Conservation (phyloP, 768 basidiomycete species). For the Boletus eberwhitei region DNA sequence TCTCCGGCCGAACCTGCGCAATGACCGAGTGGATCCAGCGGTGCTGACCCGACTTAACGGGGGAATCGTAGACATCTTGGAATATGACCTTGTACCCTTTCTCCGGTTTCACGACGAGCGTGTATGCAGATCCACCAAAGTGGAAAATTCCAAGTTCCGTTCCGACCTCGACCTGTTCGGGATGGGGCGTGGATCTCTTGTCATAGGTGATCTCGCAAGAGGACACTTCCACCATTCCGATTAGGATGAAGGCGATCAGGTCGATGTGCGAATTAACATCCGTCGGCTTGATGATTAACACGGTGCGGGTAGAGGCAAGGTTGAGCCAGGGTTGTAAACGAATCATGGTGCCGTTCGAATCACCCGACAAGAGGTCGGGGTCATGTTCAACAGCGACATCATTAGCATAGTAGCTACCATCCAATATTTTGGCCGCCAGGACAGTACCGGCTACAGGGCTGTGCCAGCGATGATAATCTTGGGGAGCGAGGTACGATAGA, state of each 20-base stretch:
- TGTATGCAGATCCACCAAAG: no score
- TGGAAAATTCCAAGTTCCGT: no score
- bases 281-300: slow-evolving; percentile 54
- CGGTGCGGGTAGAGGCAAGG: slow-evolving; percentile 43
- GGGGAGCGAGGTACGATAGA: slow-evolving; percentile 35
- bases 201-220: no score
- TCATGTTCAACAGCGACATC: neutral
- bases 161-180: no score
- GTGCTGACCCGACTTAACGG: no score
- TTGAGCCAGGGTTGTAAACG: slow-evolving; percentile 42
- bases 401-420: slow-evolving; percentile 12
- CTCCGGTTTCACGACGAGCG: no score
- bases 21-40: no score
- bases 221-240: slow-evolving; percentile 52
- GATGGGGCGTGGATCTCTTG: no score
- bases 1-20: no score
- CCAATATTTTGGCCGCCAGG: slow-evolving; percentile 33
- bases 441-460: slow-evolving; percentile 46
- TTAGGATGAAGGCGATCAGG: slow-evolving; percentile 45
- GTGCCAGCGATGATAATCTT: slow-evolving; percentile 61
- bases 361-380: neutral
- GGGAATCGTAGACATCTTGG: no score
- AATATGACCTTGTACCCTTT: no score
- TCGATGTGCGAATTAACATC: slow-evolving; percentile 42
- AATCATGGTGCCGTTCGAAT: neutral